Base-by-base conservation (phyloP, 805 yeast species). In the Myxozyma udenii region DNA sequence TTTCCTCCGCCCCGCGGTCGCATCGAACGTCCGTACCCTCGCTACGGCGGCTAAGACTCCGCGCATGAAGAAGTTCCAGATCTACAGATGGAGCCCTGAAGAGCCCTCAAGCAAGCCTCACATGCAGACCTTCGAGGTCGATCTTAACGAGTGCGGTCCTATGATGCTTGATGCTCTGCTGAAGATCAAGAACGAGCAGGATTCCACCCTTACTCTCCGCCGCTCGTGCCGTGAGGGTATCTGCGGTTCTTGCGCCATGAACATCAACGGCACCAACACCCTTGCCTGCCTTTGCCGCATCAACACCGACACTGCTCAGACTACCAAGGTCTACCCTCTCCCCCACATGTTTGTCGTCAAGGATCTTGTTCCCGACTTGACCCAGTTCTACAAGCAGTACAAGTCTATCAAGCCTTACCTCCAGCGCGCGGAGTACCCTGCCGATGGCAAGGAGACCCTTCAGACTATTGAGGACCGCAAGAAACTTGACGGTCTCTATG, bases 161-260 rank as follows among this genome's bases (percentile, higher is more conserved):
- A 93, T 93, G 98, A 85, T 93, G 46, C 77, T 93, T 66, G 98
- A 93, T 72, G 98, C 98, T 24, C 73, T 93, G 54, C 72, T 93
- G 61, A 90, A 90, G 74, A 89, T 93, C 73, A 93, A 93, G 74
- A 89, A 91, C 71, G 98, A 93, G 74, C 95, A 88, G 73, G 98
- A 93, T 71, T 72, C 97, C 42, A 87, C 97, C 28, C 80, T 93
- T 68, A 93, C 98, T 3, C 87, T 93, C 74, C 84, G 98, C 77
- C 84, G 98, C 74, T 89, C 97, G 40, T 93, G 98, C 76, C 88
- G 98, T 77, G 98, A 93, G 76, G 98, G 98, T 66, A 93, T 93
- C 62, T 93, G 98, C 77, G 98, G 98, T 50, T 91, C 98, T 4
- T 93, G 98, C 77, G 98, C 98, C 62, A 93, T 93, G 98, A 93